phyloP scores from a whole-genome alignment of 495 filamentous ascomycete species.

The Xylaria nigripes region DNA sequence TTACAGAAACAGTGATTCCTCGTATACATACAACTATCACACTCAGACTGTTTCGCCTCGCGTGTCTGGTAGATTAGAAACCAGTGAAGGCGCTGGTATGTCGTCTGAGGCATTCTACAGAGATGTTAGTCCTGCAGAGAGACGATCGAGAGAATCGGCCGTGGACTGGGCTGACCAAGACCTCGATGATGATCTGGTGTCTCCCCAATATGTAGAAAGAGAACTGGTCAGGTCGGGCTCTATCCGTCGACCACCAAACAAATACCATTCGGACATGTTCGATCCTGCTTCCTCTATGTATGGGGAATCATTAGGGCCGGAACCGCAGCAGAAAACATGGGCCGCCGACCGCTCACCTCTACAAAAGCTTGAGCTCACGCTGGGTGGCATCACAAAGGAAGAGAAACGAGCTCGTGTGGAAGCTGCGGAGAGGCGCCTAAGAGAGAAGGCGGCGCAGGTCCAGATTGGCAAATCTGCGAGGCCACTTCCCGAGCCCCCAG shows the following conservation, averaged over 20 bases:
- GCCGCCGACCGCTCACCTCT: constrained; percentile 78
- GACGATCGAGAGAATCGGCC: constrained; percentile 21
- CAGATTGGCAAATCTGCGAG: constrained; percentile 23
- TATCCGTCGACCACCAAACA: constrained; percentile 17
- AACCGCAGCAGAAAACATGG: constrained; percentile 42
- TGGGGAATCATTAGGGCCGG: constrained; percentile 18
- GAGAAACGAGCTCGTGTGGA: constrained; percentile 77
- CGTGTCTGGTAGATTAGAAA: constrained; percentile 17
- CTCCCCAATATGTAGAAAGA: constrained; percentile 8
- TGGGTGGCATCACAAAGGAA: constrained; percentile 85
- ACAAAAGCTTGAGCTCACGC: constrained; percentile 80
- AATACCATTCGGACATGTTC: constrained; percentile 5
- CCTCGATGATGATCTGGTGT: constrained; percentile 16
- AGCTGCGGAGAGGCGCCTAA: constrained; percentile 60
- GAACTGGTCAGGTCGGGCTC: constrained; percentile 15
- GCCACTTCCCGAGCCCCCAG: constrained; percentile 8
- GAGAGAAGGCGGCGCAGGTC: constrained; percentile 40
- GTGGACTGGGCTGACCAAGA: constrained; percentile 27
- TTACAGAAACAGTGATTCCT: constrained; percentile 32
- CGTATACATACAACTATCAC: constrained; percentile 25
- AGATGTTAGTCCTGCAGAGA: constrained; percentile 24
- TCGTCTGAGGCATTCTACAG: constrained; percentile 34
- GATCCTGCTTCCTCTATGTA: constrained; percentile 17
- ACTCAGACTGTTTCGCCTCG: constrained; percentile 16
- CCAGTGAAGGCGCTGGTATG: constrained; percentile 25